A percentile compares a stretch with the other conserved stretches of the same genome.
These are phyloP conservation scores for Isabelozyma heimii DNA, from an alignment of 805 yeast species.

Conservation along the genomic window DNA sequence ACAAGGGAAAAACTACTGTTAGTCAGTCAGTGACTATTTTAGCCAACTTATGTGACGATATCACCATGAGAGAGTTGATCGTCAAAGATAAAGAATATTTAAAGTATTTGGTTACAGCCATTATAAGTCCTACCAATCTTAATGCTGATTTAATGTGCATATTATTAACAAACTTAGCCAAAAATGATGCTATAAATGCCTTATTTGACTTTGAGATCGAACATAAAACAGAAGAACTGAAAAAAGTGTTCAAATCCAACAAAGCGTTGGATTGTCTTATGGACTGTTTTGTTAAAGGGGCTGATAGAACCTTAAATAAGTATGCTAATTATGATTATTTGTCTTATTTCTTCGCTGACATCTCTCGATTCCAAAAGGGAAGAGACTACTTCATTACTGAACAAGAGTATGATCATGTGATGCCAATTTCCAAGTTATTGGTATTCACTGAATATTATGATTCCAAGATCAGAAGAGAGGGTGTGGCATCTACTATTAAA, in stretches of 20 bases:
- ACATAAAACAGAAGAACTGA: slow-evolving; percentile 34
- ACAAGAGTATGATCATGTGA: slow-evolving; percentile 71
- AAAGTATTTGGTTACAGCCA: slow-evolving; percentile 46
- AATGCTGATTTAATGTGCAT: slow-evolving; percentile 83
- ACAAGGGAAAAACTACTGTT: slow-evolving; percentile 52
- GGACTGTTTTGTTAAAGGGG: slow-evolving; percentile 87
- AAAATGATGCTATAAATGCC: slow-evolving; percentile 60
- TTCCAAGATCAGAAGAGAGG: slow-evolving; percentile 78
- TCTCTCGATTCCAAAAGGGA: slow-evolving; percentile 73
- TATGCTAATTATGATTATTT: slow-evolving; percentile 78
- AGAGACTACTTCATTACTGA: slow-evolving; percentile 71
- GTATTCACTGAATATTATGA: slow-evolving; percentile 83
- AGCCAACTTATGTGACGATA: slow-evolving; percentile 78
- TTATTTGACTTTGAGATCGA: slow-evolving; percentile 41
- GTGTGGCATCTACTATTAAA: slow-evolving; percentile 89
- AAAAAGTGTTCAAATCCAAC: slow-evolving; percentile 50
- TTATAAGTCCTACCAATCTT: slow-evolving; percentile 54
- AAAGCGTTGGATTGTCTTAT: slow-evolving; percentile 74
- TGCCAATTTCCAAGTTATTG: slow-evolving; percentile 76
- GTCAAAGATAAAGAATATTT: slow-evolving; percentile 60
- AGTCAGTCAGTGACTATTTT: slow-evolving; percentile 74
- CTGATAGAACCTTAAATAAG: slow-evolving; percentile 66
- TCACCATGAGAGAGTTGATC: slow-evolving; percentile 58
- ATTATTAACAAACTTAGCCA: slow-evolving; percentile 80
- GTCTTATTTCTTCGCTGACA: slow-evolving; percentile 85